Conservation (phyloP, 2,329 filamentous ascomycete species). For the Fusarium dimerum region DNA sequence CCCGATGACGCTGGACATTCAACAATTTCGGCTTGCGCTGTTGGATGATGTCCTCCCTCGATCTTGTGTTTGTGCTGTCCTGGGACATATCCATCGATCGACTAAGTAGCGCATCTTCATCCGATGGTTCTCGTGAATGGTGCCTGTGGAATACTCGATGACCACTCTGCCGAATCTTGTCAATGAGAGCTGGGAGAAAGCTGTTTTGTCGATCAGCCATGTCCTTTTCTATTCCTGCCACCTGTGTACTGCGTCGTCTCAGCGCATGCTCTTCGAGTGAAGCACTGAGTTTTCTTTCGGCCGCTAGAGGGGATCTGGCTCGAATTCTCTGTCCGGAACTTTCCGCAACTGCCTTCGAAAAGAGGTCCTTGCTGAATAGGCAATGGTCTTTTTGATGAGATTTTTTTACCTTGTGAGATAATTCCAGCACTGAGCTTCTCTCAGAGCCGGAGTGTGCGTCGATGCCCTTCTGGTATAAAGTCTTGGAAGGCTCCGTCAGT, state of each 20-base stretch:
- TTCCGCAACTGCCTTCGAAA: not conserved
- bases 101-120: not conserved
- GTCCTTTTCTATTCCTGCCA: conserved; percentile 6
- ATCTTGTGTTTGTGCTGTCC: conserved; percentile 1
- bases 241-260: conserved; percentile 29
- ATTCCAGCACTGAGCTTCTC: not conserved
- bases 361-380: conserved; percentile 27
- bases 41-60: conserved; percentile 24
- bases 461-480: conserved; percentile 32
- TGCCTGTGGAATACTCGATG: conserved; percentile 26
- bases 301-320: conserved; percentile 1
- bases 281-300: conserved; percentile 21
- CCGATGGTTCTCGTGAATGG: conserved; percentile 17
- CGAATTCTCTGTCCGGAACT: not conserved
- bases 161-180: conserved; percentile 30
- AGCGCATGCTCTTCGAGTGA: conserved; percentile 27
- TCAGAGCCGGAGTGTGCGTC: conserved; percentile 31
- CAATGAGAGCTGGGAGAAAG: conserved; percentile 28
- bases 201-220: conserved; percentile 8
- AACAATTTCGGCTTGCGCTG: conserved; percentile 16
- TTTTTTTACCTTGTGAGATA: conserved; percentile 13
- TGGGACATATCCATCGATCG: conserved; percentile 1
- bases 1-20: conserved; percentile 5
- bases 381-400: conserved; percentile 12
- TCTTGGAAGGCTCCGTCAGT: conserved; percentile 5